Percentiles rank a stretch among this genome's conserved stretches.
These are phyloP conservation scores for Starmerella floris DNA, from an alignment of 805 yeast genomes.

Conservation along the genomic window DNA sequence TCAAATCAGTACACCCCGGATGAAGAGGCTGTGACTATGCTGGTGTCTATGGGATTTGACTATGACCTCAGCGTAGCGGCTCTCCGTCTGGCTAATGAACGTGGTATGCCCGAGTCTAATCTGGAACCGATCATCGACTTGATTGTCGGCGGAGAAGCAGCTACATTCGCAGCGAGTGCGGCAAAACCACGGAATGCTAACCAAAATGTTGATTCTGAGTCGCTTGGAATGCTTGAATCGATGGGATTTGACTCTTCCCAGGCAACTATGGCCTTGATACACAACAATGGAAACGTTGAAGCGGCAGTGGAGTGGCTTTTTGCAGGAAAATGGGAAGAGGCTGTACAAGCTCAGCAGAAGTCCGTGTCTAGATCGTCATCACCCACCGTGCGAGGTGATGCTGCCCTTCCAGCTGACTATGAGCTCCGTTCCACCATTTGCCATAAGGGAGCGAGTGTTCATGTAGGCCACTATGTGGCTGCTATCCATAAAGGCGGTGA, in stretches of 20 bases:
- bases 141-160: conserved; percentile 41
- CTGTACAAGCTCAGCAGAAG: conserved; percentile 30
- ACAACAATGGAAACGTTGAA: conserved; percentile 50
- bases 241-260: conserved; percentile 70
- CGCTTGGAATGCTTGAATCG: conserved; percentile 36
- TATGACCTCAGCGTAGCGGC: conserved; percentile 53
- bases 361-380: not conserved
- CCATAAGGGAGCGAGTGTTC: conserved; percentile 80
- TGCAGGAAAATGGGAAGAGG: conserved; percentile 54
- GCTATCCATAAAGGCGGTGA: conserved; percentile 40
- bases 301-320: conserved; percentile 88
- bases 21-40: conserved; percentile 36
- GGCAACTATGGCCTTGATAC: conserved; percentile 57
- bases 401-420: conserved; percentile 32
- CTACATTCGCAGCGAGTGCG: not conserved
- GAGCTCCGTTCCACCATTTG: conserved; percentile 54
- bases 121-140: conserved; percentile 75
- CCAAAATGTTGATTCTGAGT: conserved; percentile 22
- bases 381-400: conserved; percentile 1
- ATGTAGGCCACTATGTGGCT: conserved; percentile 85
- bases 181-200: conserved; percentile 34
- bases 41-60: conserved; percentile 81
- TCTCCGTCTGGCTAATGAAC: conserved; percentile 58
- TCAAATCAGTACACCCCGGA: conserved; percentile 27
- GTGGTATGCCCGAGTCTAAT: conserved; percentile 17